Evolutionary conservation across 768 basidiomycete genomes (phyloP).

Genomic region (Trametes cinnabarina): DNA sequence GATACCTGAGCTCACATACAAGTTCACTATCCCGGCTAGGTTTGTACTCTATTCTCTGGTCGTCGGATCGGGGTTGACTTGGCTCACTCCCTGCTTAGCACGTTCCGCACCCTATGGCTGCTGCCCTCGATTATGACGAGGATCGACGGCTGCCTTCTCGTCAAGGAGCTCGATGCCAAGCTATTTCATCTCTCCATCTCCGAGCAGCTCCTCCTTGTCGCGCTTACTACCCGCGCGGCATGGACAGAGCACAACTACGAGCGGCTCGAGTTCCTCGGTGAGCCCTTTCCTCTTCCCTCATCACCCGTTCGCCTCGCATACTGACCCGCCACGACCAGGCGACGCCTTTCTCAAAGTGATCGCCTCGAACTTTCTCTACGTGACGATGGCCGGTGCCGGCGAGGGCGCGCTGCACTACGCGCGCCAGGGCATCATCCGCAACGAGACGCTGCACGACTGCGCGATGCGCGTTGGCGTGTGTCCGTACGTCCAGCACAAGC

Average conservation of each 20-base stretch:
- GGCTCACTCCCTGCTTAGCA: slow-evolving; percentile 37
- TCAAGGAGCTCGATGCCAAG: slow-evolving; percentile 73
- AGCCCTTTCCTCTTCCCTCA: slow-evolving; percentile 15
- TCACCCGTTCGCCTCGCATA: neutral
- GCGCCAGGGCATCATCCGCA: slow-evolving; percentile 72
- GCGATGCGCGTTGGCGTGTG: slow-evolving; percentile 62
- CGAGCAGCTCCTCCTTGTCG: slow-evolving; percentile 59
- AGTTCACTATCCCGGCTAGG: slow-evolving; percentile 73
- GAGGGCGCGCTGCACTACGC: slow-evolving; percentile 69
- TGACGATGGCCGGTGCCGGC: slow-evolving; percentile 57
- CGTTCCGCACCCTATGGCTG: slow-evolving; percentile 63
- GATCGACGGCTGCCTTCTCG: slow-evolving; percentile 71
- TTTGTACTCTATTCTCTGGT: slow-evolving; percentile 27
- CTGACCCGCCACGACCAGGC: slow-evolving; percentile 38
- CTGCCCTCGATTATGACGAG: slow-evolving; percentile 72
- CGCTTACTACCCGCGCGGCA: slow-evolving; percentile 69
- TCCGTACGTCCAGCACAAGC: slow-evolving; percentile 68
- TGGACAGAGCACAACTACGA: slow-evolving; percentile 77
- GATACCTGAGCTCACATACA: slow-evolving; percentile 80
- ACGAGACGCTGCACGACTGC: slow-evolving; percentile 58
- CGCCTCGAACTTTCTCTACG: slow-evolving; percentile 71
- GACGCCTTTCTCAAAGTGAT: slow-evolving; percentile 85
- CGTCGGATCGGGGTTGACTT: neutral
- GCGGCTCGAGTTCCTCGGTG: slow-evolving; percentile 80
- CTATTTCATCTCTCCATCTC: slow-evolving; percentile 62